Evolutionary conservation across 129 eudicot species (phyloP).

Genomic region (Oenanthe sinensis): DNA sequence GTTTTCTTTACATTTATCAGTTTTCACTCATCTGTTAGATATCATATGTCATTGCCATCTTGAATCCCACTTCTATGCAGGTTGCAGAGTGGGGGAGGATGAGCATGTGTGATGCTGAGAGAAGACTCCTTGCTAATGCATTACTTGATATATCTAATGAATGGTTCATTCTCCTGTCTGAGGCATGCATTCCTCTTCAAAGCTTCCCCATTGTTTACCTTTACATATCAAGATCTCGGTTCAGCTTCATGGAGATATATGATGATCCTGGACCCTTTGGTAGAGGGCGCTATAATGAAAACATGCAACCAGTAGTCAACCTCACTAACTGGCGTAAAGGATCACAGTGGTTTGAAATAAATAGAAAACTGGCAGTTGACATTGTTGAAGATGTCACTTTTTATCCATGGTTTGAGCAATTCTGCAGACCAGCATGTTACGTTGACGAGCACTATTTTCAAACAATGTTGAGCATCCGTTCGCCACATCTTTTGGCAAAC

Average conservation of each 20-base stretch:
- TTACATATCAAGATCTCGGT: conserved; percentile 54
- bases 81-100: conserved; percentile 77
- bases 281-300: conserved; percentile 59
- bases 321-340: conserved; percentile 79
- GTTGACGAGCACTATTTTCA: conserved; percentile 93
- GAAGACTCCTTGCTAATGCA: conserved; percentile 78
- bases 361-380: conserved; percentile 55
- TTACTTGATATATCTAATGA: conserved; percentile 80
- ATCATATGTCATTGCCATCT: not conserved
- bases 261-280: conserved; percentile 73
- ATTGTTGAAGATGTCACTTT: conserved; percentile 44
- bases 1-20: not conserved
- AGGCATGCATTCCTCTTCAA: conserved; percentile 77
- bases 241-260: conserved; percentile 55
- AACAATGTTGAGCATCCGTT: conserved; percentile 56
- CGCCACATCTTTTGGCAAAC: conserved; percentile 54
- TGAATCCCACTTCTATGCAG: conserved; percentile 20
- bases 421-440: conserved; percentile 73
- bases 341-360: conserved; percentile 89
- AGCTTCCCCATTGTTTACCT: conserved; percentile 52
- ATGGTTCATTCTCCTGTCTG: conserved; percentile 69
- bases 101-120: conserved; percentile 86
- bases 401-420: conserved; percentile 62
- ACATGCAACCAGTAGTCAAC: conserved; percentile 61
- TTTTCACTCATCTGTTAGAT: not conserved